Evolutionary conservation across 768 basidiomycete genomes (phyloP).

Genomic region (Trametes cinnabarina): DNA sequence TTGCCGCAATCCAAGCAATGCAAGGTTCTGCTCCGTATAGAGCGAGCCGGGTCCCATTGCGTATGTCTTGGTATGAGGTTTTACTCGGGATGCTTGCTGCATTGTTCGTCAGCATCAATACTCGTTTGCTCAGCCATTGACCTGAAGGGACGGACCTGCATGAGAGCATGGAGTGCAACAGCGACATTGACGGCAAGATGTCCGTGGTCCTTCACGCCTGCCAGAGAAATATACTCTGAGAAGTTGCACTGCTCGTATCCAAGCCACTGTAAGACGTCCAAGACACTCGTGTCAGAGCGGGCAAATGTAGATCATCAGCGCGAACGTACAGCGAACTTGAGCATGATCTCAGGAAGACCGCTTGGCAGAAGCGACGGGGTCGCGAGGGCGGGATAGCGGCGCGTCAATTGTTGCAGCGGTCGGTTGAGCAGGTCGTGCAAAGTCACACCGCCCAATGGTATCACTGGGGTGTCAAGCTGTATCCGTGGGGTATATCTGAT

Average conservation of each 20-base stretch:
- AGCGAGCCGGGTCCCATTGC: neutral
- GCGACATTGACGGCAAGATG: neutral
- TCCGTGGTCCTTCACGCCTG: neutral
- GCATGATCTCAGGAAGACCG: neutral
- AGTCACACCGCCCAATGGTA: neutral
- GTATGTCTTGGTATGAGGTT: neutral
- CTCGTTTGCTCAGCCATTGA: too few relatives aligned
- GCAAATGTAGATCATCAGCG: too few relatives aligned
- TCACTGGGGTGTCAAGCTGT: too few relatives aligned
- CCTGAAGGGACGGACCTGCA: too few relatives aligned
- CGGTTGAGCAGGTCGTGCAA: neutral
- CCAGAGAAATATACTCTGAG: neutral
- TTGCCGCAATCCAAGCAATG: neutral
- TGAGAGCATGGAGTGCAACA: neutral
- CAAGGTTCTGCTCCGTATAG: neutral
- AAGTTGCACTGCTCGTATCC: neutral
- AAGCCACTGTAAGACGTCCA: neutral
- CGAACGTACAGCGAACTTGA: neutral
- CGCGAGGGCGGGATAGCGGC: neutral
- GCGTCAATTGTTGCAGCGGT: neutral
- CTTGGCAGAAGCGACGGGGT: neutral
- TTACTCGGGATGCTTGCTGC: neutral
- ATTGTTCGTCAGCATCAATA: neutral
- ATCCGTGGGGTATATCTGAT: too few relatives aligned
- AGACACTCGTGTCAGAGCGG: neutral